Evolutionary conservation across 768 basidiomycete genomes (phyloP), one percentile per base, ranked within the genome.

Genomic region (Tricholoma sp.): DNA sequence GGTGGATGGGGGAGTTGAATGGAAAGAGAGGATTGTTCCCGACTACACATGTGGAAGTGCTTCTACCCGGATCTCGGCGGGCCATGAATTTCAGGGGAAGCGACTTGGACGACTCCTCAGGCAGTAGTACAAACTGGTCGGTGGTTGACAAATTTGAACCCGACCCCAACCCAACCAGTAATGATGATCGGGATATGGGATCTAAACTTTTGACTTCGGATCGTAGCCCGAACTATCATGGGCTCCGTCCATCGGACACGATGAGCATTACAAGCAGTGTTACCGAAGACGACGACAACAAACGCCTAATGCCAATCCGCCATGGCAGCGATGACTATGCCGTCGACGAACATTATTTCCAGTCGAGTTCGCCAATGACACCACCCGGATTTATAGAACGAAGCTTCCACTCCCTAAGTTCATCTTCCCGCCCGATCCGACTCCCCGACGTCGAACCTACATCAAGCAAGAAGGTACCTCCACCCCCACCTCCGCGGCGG

Each of bases 1-100:
- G 94, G 94, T 95, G 91, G 89, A 82, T 93, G 75, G 94, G 93
- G 6, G 84, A 89, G 66, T 67, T 83, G 32, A 72, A 80, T 55
- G 91, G 89, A 1, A 77, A 76, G 59, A 83, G 79, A 52, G 94
- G 94, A 12, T 68, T 96, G 41, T 95, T 97, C 78, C 94, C 94
- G 0, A 79, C 83, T 1, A 79, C 84, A 5, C 89, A 92, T 69
- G 86, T 84, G 8, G 88, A 92, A 62, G 66, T 73, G 27, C 64
- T 79, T 0, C 66, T 70, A 8, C 67, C 72, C 21, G 59, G 70
- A 19, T 65, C 64, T 2, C 56, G 61, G 46, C 67, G 67, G 31
- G 64, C 68, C 16, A 35, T 31, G 19, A 43, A 29, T 5, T 58
- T 59, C 29, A 52, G 47, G 22, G 52, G 45, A 18, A 57, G 37